Evolutionary conservation across 192 early-diverging fungal species (phyloP), one percentile per base, ranked within the genome.

Genomic region (Umbelopsis ramanniana): DNA sequence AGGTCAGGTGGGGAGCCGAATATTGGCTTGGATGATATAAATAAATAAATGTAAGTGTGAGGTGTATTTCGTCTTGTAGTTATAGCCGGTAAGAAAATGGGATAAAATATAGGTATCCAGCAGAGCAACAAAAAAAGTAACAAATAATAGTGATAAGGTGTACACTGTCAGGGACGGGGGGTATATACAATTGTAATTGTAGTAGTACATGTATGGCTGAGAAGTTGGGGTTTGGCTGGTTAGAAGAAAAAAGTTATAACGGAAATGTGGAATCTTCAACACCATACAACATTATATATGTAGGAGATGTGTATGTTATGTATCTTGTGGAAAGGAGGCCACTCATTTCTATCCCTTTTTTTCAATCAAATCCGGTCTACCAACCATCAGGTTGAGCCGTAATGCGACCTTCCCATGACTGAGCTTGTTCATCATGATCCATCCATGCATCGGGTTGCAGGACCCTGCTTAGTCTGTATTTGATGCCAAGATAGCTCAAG

Each of bases 401-500:
- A 7, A 55, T 73, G 40, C 52, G 69, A 14, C 38, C 46, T 72
- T 72, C 46, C 55, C 66, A 67, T 43, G 60, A 48, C 48, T 73
- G 46, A 67, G 72, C 72, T 37, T 67, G 43, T n/a, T 47, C 66
- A 17, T 67, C 69, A 66, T 75, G 74, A 70, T 75, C 74, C 50
- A 75, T 50, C 73, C 73, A 79, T n/a, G 73, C 73, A 74, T 76
- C 75, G 6, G 77, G 77, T 57, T 81, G 75, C 66, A 81, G 53
- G 48, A 81, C 73, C n/a, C 75, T 68, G 55, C 75, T 74, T 26
- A 81, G 54, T 26, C 76, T 55, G 43, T 81, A 81, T 68, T 79
- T 79, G 19, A 79, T 73, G 17, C 77, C 77, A 22, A 79, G 66
- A 72, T 79, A 79, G n/a, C 77, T 79, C 8, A 79, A 46, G 33